Base-by-base conservation (phyloP, 1,139 yeast genomes). In the Taphrina populina region DNA sequence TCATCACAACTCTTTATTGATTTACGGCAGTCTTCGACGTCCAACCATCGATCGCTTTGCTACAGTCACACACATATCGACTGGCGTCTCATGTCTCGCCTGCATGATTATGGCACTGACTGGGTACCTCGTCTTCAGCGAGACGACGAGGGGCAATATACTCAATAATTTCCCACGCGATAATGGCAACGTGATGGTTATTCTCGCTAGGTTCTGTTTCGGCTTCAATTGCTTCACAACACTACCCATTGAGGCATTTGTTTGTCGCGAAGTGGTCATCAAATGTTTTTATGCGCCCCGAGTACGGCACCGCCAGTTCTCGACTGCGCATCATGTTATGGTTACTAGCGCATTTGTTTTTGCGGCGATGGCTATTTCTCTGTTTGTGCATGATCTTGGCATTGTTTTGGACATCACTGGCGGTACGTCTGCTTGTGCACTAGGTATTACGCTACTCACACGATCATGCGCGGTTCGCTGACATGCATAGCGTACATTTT, bases 1-100 rank as follows among this genome's bases (percentile, higher is more conserved):
- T 66, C 97, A 90, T 66, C 97, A 90, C 68, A 90, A 90, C 66
- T 87, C 96, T 0, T 80, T 90, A 39, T 83, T 88, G 65, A 90
- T 90, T 41, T 90, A 83, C 70, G 88, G 87, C 65, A 87, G 96
- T 0, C 76, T 90, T 65, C 78, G 77, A 61, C 79, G 79, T 29
- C 92, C 95, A 2, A 82, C 95, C 1, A 69, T 87, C 64, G 82
- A 80, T 60, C 76, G 90, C 61, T 90, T 90, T 66, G 76, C 84
- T 44, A 76, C 73, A 37, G 78, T 90, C 33, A 88, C 96, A 0
- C 97, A 90, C 66, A 77, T 86, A 61, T 86, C 95, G 6, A 87
- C 95, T 57, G 76, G 80, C 5, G 80, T 88, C 0, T 85, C 96
- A 0, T 84, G 87, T 81, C 67, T 84, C 7, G 87, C 86, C 29